Conservation (phyloP, 306 rosid species). For the Glycine tomentella region DNA sequence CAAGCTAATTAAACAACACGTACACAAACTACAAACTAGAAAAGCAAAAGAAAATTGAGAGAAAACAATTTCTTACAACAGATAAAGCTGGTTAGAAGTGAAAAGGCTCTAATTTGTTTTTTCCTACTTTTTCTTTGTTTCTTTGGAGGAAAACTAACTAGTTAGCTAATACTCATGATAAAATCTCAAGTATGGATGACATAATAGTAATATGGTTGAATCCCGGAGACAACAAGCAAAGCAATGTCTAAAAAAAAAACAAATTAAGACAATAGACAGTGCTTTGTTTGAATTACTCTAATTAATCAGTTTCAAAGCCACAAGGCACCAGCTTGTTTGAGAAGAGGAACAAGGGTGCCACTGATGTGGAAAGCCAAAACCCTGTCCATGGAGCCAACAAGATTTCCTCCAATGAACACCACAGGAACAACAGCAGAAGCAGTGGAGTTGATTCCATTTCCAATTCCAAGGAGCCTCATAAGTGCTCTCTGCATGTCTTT, state of each 20-base stretch:
- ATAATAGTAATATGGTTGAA: not conserved
- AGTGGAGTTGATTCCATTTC: constrained; percentile 49
- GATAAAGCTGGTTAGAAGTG: not conserved
- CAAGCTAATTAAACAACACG: constrained; percentile 13
- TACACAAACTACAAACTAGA: not conserved
- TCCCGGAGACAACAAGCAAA: not conserved
- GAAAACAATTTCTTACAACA: not conserved
- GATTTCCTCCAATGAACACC: constrained; percentile 87
- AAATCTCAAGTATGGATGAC: not conserved
- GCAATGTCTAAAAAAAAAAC: not conserved
- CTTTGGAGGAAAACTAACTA: no score
- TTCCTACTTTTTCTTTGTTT: not conserved
- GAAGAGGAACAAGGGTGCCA: constrained; percentile 90
- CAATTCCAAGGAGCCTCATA: constrained; percentile 59
- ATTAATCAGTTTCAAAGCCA: constrained; percentile 60
- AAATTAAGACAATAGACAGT: not conserved
- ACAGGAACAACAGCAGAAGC: constrained; percentile 61
- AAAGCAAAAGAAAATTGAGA: not conserved
- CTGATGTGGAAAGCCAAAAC: constrained; percentile 90
- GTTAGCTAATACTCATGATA: not conserved
- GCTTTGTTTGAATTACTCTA: not conserved
- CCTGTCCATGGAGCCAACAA: constrained; percentile 81
- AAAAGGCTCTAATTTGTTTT: not conserved
- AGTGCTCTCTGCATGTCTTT: constrained; percentile 70
- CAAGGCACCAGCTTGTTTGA: constrained; percentile 89